A percentile compares a stretch with the other conserved stretches of the same genome.
Conservation (phyloP, 2,329 filamentous ascomycete species). For the Fusarium sp. region DNA sequence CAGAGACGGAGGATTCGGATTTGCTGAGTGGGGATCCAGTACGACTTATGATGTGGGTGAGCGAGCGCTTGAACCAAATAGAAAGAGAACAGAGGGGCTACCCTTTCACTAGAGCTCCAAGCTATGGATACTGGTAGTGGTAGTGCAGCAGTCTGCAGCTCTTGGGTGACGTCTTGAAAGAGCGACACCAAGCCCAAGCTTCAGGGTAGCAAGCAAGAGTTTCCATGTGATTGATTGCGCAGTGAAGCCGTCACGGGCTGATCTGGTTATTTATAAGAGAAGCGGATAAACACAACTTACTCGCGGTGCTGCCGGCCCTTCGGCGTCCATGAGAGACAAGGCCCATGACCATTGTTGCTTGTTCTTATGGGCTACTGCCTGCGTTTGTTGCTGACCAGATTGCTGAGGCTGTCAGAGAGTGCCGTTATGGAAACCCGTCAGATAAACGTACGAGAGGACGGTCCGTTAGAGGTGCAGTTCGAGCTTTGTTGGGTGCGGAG, state of each 20-base stretch:
- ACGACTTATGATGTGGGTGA: slow-evolving; percentile 36
- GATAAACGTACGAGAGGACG: not conserved
- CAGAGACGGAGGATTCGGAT: slow-evolving; percentile 42
- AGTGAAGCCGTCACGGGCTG: slow-evolving; percentile 5
- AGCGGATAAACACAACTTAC: slow-evolving; percentile 37
- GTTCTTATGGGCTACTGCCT: slow-evolving; percentile 29
- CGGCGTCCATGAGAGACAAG: slow-evolving; percentile 52
- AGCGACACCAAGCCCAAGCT: slow-evolving; percentile 7
- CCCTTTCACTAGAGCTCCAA: slow-evolving; percentile 33
- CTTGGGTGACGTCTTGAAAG: slow-evolving; percentile 24
- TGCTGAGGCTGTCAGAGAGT: slow-evolving; percentile 12
- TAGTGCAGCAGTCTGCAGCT: slow-evolving; percentile 3
- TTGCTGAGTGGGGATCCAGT: slow-evolving; percentile 41
- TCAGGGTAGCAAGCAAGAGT: slow-evolving; percentile 4
- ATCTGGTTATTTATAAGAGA: slow-evolving; percentile 6
- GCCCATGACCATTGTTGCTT: slow-evolving; percentile 51
- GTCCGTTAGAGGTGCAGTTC: slow-evolving; percentile 14
- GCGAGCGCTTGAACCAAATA: slow-evolving; percentile 40
- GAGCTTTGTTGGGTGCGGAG: slow-evolving; percentile 36
- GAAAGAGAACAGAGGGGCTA: slow-evolving; percentile 27
- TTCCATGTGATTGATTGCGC: slow-evolving; percentile 11
- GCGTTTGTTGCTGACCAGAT: slow-evolving; percentile 1
- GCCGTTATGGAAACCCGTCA: slow-evolving; percentile 1
- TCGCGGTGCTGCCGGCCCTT: slow-evolving; percentile 50
- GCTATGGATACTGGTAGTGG: slow-evolving; percentile 6